A percentile compares a stretch with the other conserved stretches of the same genome.
phyloP scores from a whole-genome alignment of 257 asterid genomes.

The Rhazya stricta region DNA sequence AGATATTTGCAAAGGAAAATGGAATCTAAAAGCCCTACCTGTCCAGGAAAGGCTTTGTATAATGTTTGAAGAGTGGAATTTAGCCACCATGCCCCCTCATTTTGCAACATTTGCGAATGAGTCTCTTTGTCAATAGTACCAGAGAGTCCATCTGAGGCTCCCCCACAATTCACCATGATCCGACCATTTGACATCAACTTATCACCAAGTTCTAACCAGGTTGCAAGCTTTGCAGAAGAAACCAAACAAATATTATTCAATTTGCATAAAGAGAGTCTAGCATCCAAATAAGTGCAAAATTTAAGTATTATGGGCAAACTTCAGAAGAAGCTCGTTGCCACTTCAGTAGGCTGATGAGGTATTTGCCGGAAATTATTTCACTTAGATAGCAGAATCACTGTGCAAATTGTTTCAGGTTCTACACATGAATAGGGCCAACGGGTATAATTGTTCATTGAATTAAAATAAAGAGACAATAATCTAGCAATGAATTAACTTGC shows the following conservation, averaged over 20 bases:
- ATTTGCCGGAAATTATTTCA: background rate
- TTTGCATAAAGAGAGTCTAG: slow-evolving; percentile 3
- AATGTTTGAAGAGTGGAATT: slow-evolving; percentile 62
- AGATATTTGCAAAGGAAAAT: background rate
- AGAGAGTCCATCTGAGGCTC: slow-evolving; percentile 29
- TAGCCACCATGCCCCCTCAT: slow-evolving; percentile 23
- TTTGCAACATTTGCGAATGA: background rate
- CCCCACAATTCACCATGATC: slow-evolving; percentile 80
- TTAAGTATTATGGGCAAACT: background rate
- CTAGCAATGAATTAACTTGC: background rate
- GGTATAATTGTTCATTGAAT: background rate
- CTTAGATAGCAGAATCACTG: background rate
- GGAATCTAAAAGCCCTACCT: slow-evolving; percentile 30
- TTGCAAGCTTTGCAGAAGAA: slow-evolving; percentile 39
- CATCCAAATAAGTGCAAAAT: background rate
- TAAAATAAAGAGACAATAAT: background rate
- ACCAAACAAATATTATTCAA: slow-evolving; percentile 11
- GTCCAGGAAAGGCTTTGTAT: slow-evolving; percentile 65
- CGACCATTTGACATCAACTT: slow-evolving; percentile 75
- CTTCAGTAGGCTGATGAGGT: background rate
- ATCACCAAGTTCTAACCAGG: slow-evolving; percentile 52
- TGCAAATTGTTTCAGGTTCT: background rate
- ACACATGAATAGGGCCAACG: background rate
- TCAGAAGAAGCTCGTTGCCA: background rate
- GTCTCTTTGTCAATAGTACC: background rate